phyloP scores from a whole-genome alignment of 1,139 yeast species.

The Scheffersomyces titani region DNA sequence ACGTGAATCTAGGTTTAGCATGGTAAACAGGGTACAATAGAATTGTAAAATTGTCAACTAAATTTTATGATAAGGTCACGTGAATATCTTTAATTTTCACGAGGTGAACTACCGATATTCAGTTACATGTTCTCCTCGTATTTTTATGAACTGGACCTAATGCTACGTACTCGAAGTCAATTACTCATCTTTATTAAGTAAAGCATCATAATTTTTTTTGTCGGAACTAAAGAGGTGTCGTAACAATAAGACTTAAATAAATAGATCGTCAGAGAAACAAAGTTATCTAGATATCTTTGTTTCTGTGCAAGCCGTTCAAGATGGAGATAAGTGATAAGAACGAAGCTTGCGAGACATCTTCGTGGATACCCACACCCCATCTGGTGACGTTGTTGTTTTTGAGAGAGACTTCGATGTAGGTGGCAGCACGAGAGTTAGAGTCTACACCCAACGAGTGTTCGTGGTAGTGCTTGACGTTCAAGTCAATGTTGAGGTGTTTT shows the following conservation, averaged over 20 bases:
- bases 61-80: not conserved
- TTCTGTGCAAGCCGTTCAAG: slow-evolving; percentile 50
- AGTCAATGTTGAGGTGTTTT: slow-evolving; percentile 50
- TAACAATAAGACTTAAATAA: not conserved
- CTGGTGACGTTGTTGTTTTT: slow-evolving; percentile 39
- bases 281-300: slow-evolving; percentile 4
- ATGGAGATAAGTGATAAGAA: slow-evolving; percentile 78
- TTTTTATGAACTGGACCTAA: not conserved
- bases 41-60: not conserved
- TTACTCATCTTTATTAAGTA: not conserved
- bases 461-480: slow-evolving; percentile 81
- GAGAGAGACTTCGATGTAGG: slow-evolving; percentile 71
- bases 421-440: slow-evolving; percentile 84
- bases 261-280: not conserved
- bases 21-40: not conserved
- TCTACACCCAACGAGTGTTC: slow-evolving; percentile 94
- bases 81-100: not conserved
- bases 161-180: not conserved
- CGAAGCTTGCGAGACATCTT: slow-evolving; percentile 91
- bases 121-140: too few relatives aligned
- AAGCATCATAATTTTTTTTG: not conserved
- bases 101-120: too few relatives aligned
- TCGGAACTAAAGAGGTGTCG: not conserved
- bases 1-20: not conserved
- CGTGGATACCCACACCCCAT: slow-evolving; percentile 96